Percentiles rank a stretch among this genome's conserved stretches.
Evolutionary conservation across 2,329 filamentous ascomycete genomes (phyloP).

Genomic region (Beauveria brongniartii): DNA sequence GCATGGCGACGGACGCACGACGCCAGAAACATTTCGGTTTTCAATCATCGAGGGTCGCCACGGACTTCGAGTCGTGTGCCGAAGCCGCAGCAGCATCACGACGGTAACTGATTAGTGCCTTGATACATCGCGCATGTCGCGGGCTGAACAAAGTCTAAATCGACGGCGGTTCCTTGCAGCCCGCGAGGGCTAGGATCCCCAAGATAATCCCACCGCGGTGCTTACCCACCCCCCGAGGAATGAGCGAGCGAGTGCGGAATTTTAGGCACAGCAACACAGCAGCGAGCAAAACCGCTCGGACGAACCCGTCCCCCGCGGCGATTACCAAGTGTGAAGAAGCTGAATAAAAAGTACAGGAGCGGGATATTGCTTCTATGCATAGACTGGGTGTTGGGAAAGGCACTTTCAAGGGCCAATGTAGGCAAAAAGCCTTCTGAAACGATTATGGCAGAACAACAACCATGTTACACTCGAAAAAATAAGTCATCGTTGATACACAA

Average conservation of each 20-base stretch:
- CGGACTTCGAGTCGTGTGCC: not conserved
- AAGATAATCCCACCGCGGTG: not conserved
- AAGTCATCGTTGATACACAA: conserved; percentile 1
- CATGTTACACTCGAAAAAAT: not conserved
- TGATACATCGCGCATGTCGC: not conserved
- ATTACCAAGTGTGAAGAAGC: not conserved
- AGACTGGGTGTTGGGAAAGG: conserved; percentile 8
- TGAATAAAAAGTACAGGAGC: not conserved
- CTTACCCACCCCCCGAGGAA: not conserved
- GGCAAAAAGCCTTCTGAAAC: not conserved
- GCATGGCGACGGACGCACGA: conserved; percentile 14
- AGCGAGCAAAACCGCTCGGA: too few relatives aligned
- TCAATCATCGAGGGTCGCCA: not conserved
- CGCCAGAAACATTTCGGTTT: not conserved
- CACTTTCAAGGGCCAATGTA: not conserved
- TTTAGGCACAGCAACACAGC: too few relatives aligned
- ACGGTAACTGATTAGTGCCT: not conserved
- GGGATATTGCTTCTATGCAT: conserved; percentile 9
- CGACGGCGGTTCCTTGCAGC: too few relatives aligned
- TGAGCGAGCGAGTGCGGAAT: too few relatives aligned
- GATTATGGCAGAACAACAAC: not conserved
- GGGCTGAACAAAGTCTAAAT: not conserved
- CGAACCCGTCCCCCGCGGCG: too few relatives aligned
- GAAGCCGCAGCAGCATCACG: not conserved
- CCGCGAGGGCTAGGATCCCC: not conserved